Evolutionary conservation across 2,329 filamentous ascomycete genomes (phyloP).

Genomic region (Ophiostoma perfectum): DNA sequence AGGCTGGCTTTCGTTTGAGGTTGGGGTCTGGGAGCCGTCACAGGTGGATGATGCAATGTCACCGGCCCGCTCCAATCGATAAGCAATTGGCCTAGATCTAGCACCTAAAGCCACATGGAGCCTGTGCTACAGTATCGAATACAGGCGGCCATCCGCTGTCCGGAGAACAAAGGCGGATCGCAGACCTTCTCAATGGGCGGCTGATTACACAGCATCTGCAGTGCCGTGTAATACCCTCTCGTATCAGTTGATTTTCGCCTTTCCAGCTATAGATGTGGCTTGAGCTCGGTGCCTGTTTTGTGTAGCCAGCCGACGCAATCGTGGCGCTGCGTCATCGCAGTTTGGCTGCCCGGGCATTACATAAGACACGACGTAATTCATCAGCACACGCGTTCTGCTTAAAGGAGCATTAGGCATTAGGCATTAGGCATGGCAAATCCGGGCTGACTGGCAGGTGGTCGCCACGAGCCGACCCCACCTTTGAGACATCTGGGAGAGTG

Average conservation of each 20-base stretch:
- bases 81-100: constrained; percentile 6
- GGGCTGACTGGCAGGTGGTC: too few relatives aligned
- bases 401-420: too few relatives aligned
- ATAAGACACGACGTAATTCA: constrained; percentile 1
- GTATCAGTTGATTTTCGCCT: neutral
- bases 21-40: constrained; percentile 7
- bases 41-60: constrained; percentile 16
- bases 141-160: constrained; percentile 18
- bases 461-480: constrained; percentile 5
- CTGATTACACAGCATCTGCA: too few relatives aligned
- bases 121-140: neutral
- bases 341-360: constrained; percentile 10
- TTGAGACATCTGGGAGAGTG: constrained; percentile 3
- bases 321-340: constrained; percentile 4
- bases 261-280: constrained; percentile 20
- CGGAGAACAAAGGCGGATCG: neutral
- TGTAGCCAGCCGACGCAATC: neutral
- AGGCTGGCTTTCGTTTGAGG: neutral
- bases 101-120: neutral
- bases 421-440: too few relatives aligned
- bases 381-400: neutral
- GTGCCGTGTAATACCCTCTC: neutral
- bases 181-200: too few relatives aligned
- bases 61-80: constrained; percentile 16
- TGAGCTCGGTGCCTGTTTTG: constrained; percentile 15